A percentile compares a stretch with the other conserved stretches of the same genome.
Conservation (phyloP, 225 moss, liverwort and hornwort genomes). For the Anthoceros angustus region DNA sequence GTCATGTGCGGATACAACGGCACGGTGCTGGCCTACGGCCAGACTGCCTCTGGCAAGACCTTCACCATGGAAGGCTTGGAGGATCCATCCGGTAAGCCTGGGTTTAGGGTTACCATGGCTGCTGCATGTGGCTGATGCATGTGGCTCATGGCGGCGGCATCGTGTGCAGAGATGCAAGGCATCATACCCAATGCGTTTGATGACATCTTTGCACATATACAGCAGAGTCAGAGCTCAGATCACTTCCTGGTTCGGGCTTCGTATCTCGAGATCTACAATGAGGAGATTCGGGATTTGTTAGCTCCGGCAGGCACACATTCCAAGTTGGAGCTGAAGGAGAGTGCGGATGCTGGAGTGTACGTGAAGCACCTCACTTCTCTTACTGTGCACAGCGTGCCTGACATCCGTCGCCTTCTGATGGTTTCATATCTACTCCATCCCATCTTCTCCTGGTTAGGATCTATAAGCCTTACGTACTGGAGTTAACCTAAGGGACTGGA, state of each 20-base stretch:
- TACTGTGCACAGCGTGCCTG: constrained; percentile 77
- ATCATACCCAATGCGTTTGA: constrained; percentile 88
- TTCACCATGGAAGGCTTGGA: constrained; percentile 97
- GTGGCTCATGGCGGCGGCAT: neutral
- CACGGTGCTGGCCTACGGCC: constrained; percentile 82
- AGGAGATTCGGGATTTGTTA: constrained; percentile 79
- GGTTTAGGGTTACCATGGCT: neutral
- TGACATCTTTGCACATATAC: constrained; percentile 75
- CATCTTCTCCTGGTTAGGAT: constrained; percentile 19
- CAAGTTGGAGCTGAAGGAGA: constrained; percentile 74
- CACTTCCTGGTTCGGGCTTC: constrained; percentile 95
- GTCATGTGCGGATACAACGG: constrained; percentile 99
- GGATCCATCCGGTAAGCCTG: constrained; percentile 53
- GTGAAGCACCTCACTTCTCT: constrained; percentile 92
- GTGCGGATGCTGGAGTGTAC: constrained; percentile 61
- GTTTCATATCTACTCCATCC: constrained; percentile 22
- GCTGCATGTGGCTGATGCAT: neutral
- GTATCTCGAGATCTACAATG: constrained; percentile 90
- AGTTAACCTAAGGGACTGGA: too few species aligned
- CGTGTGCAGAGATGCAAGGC: constrained; percentile 60
- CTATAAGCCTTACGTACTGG: too few species aligned
- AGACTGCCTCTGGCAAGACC: constrained; percentile 97
- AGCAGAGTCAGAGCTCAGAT: constrained; percentile 88
- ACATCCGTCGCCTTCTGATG: constrained; percentile 70
- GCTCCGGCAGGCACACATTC: constrained; percentile 27